A percentile compares a stretch with the other conserved stretches of the same genome.
Conservation (phyloP, 2,329 filamentous ascomycete genomes). For the Cladobotryum mycophilum region DNA sequence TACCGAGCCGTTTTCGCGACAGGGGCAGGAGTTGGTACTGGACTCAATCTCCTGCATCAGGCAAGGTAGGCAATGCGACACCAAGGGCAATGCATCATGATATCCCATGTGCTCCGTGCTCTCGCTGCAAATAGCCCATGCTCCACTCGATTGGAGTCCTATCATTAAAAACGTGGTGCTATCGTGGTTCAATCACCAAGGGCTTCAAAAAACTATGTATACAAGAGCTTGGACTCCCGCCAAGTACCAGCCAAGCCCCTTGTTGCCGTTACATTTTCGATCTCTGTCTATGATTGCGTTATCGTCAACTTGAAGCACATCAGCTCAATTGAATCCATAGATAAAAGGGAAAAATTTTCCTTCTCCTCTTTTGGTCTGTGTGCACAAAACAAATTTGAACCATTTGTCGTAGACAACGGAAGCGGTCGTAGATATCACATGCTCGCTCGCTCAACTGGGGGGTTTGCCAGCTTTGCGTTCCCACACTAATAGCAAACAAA, state of each 20-base stretch:
- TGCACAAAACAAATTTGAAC: too few species aligned
- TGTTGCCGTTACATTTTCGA: background rate
- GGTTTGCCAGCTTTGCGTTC: too few species aligned
- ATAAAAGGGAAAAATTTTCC: conserved; percentile 3
- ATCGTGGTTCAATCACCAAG: too few species aligned
- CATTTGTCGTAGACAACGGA: too few species aligned
- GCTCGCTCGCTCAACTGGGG: background rate
- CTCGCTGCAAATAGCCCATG: background rate
- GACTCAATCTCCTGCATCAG: background rate
- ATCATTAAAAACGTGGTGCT: too few species aligned
- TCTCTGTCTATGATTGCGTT: conserved; percentile 7
- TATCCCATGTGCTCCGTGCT: background rate
- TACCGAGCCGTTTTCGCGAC: too few species aligned
- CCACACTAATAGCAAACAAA: too few species aligned
- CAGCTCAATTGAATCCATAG: background rate
- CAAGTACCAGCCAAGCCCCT: background rate
- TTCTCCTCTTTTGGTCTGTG: background rate
- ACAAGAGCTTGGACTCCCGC: background rate
- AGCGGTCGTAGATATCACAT: background rate
- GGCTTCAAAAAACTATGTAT: background rate
- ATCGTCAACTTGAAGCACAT: conserved; percentile 3
- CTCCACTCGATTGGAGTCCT: too few species aligned
- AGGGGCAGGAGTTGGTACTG: too few species aligned
- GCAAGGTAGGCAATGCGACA: conserved; percentile 1
- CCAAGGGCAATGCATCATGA: background rate